Evolutionary conservation across 83 land plant genomes (phyloP), one percentile per base, ranked within the genome.

Genomic region (Picea engelmannii): DNA sequence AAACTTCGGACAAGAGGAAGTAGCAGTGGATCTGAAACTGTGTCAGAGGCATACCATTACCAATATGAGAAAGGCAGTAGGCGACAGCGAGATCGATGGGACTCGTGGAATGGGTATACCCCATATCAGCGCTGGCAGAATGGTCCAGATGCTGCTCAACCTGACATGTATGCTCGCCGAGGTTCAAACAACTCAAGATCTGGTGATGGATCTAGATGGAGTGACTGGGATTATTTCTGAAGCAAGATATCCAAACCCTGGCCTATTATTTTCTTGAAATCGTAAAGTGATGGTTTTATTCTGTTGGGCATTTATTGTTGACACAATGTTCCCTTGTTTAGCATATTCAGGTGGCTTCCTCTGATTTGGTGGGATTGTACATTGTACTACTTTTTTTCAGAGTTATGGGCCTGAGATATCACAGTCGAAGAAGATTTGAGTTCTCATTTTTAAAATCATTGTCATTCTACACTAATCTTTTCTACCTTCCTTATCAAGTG

Each of bases 111-210:
- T 49, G 85, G 78, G 31, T 73, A 81, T 80, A 2, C 66, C 49
- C 85, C 59, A 38, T 82, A 81, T 60, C 85, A 84, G 44, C 85
- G 85, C 20, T 81, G 85, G 85, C 85, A 82, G 31, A 84, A 52
- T 68, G 85, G 85, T 60, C 85, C 85, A 67, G 85, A 84, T 68
- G 84, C 85, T 55, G 85, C 85, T 13, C 84, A 82, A 69, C 85
- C 84, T 6, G 84, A 83, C 70, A 83, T 84, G 13, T 83, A 80
- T 44, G 84, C 83, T 40, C 84, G 74, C 17, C 61, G 73, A 42
- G 55, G 83, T n/a, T 81, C 82, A 42, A 63, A 80, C 40, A 79
- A 18, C 49, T 60, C 20, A 21, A 55, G 63, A 79, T 78, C 24
- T 62, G 55, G 24, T 55, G 76, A 66, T 73, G 60, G 82, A 44